Conservation (phyloP, 805 yeast genomes). For the Wickerhamiella qilinensis region DNA sequence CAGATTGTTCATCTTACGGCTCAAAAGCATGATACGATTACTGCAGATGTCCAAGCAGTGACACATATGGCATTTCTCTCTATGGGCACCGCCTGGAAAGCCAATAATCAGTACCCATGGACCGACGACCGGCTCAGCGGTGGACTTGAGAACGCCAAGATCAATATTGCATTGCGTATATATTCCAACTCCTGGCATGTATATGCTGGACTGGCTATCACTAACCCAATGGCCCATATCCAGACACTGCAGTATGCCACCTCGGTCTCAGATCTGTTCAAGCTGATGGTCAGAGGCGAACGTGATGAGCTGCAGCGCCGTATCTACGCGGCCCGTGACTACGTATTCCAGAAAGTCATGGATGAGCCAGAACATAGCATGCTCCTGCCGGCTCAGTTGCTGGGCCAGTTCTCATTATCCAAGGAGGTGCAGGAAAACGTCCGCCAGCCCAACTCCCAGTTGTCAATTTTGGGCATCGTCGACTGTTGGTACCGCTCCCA, state of each 20-base stretch:
- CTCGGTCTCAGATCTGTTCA: constrained; percentile 67
- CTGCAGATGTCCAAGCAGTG: constrained; percentile 97
- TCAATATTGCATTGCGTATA: constrained; percentile 80
- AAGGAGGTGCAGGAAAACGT: constrained; percentile 38
- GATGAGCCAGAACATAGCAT: constrained; percentile 36
- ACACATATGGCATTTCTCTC: constrained; percentile 94
- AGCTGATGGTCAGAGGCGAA: constrained; percentile 62
- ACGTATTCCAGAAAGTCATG: constrained; percentile 53
- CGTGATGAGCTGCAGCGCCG: constrained; percentile 42
- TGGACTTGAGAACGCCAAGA: constrained; percentile 90
- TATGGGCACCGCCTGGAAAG: constrained; percentile 95
- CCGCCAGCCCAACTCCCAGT: constrained; percentile 61
- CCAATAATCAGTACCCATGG: constrained; percentile 81
- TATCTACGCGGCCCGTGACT: constrained; percentile 47
- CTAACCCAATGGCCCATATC: constrained; percentile 85
- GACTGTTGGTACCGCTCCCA: constrained; percentile 82
- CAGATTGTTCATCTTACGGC: constrained; percentile 64
- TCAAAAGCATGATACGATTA: constrained; percentile 81
- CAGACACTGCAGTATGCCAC: constrained; percentile 82
- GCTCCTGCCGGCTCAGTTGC: constrained; percentile 58
- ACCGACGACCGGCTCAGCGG: constrained; percentile 67
- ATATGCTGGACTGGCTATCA: constrained; percentile 91
- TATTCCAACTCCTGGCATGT: constrained; percentile 95
- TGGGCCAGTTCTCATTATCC: constrained; percentile 66
- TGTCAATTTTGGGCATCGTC: constrained; percentile 76